Conservation (phyloP, 257 asterid species). For the Solanum sejunctum region DNA sequence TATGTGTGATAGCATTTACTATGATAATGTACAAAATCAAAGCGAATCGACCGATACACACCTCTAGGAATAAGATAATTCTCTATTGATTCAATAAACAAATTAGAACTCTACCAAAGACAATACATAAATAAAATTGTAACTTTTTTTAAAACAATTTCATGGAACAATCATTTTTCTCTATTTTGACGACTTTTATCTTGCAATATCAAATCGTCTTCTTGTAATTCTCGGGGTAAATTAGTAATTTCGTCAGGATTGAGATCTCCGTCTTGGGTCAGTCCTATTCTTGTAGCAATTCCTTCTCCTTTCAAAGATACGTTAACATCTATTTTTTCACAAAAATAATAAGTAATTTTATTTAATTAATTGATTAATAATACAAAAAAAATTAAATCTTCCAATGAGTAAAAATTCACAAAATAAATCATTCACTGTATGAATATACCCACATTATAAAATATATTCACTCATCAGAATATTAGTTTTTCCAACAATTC, state of each 20-base stretch:
- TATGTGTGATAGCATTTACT: no score
- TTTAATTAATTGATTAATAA: background rate
- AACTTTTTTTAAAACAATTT: background rate
- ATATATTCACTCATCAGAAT: no score
- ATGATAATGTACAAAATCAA: no score
- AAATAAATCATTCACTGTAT: no score
- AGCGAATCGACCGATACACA: no score
- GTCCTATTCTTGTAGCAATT: slow-evolving; percentile 23
- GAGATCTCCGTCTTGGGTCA: slow-evolving; percentile 33
- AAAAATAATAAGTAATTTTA: background rate
- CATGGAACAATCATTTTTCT: background rate
- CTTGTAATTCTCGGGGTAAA: slow-evolving; percentile 40
- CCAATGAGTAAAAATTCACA: no score
- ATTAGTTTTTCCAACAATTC: no score
- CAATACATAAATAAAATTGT: no score
- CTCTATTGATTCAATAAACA: background rate
- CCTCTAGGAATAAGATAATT: no score
- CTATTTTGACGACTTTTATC: slow-evolving; percentile 1
- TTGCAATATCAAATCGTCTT: slow-evolving; percentile 8
- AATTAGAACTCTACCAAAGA: background rate
- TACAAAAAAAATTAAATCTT: background rate
- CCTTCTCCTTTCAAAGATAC: slow-evolving; percentile 11
- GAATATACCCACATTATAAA: no score
- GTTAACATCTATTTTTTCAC: slow-evolving; percentile 20
- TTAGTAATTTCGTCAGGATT: slow-evolving; percentile 47